These are phyloP conservation scores for Mycena sanguinolenta DNA, from an alignment of 768 basidiomycete species.

Conservation along the genomic window DNA sequence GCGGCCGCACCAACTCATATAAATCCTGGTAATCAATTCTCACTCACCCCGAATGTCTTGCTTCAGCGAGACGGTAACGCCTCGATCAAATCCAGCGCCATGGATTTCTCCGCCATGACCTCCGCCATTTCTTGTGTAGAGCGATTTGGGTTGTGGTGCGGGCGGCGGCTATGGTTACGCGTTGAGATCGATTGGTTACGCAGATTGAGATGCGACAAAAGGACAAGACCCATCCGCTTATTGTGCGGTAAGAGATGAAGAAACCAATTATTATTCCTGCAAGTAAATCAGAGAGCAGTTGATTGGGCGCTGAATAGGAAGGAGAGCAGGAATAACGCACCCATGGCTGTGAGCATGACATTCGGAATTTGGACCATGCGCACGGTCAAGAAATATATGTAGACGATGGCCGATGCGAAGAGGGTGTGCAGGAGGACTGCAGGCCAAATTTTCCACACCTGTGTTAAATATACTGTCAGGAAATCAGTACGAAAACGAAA, in stretches of 20 bases:
- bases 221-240: constrained; percentile 58
- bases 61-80: constrained; percentile 71
- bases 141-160: constrained; percentile 43
- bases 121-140: constrained; percentile 58
- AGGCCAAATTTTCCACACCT: constrained; percentile 78
- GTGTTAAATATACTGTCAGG: not conserved
- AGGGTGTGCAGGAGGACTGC: constrained; percentile 71
- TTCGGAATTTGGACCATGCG: constrained; percentile 40
- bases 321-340: constrained; percentile 43
- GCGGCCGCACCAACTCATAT: constrained; percentile 66
- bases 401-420: constrained; percentile 54
- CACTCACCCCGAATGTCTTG: constrained; percentile 74
- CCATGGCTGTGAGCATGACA: constrained; percentile 72
- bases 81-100: constrained; percentile 70
- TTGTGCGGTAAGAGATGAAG: constrained; percentile 75
- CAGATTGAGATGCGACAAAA: too few species aligned
- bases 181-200: too few species aligned
- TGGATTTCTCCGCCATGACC: constrained; percentile 72
- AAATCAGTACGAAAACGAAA: too few species aligned
- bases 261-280: constrained; percentile 68
- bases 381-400: constrained; percentile 4
- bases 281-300: too few species aligned
- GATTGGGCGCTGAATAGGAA: not conserved
- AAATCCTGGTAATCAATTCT: constrained; percentile 75
- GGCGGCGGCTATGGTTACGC: too few species aligned